A percentile compares a stretch with the other conserved stretches of the same genome.
Conservation (phyloP, 306 rosid genomes). For the Delonix regia region DNA sequence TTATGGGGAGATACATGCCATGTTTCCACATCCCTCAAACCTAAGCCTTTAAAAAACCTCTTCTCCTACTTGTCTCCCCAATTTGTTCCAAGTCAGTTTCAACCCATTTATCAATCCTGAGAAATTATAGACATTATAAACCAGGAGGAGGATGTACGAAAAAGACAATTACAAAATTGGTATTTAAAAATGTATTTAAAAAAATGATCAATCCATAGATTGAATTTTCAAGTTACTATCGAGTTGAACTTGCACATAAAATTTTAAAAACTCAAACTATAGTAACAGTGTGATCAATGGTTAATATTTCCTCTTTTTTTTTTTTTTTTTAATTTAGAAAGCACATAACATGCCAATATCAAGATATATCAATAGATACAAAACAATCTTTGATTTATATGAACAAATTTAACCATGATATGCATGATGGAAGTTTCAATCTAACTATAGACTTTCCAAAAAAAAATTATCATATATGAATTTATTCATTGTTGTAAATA, state of each 20-base stretch:
- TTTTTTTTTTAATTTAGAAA: not conserved
- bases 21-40: slow-evolving; percentile 97
- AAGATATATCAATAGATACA: not conserved
- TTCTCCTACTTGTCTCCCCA: slow-evolving; percentile 99
- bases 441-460: not conserved
- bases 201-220: not conserved
- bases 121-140: slow-evolving; percentile 31
- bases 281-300: not conserved
- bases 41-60: slow-evolving; percentile 88
- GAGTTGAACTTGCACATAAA: not conserved
- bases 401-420: not conserved
- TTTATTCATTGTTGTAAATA: not conserved
- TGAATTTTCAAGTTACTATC: not conserved
- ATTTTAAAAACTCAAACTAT: not conserved
- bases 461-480: not conserved
- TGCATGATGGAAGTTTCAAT: not conserved
- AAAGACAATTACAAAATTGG: slow-evolving; percentile 29
- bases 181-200: not conserved
- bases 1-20: slow-evolving; percentile 91
- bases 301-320: not conserved
- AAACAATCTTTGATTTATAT: not conserved
- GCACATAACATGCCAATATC: not conserved
- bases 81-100: slow-evolving; percentile 93
- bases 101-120: slow-evolving; percentile 99
- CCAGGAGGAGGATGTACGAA: slow-evolving; percentile 20